Base-by-base conservation (phyloP, 2,329 filamentous ascomycete genomes). In the Penicillium griseofulvum region DNA sequence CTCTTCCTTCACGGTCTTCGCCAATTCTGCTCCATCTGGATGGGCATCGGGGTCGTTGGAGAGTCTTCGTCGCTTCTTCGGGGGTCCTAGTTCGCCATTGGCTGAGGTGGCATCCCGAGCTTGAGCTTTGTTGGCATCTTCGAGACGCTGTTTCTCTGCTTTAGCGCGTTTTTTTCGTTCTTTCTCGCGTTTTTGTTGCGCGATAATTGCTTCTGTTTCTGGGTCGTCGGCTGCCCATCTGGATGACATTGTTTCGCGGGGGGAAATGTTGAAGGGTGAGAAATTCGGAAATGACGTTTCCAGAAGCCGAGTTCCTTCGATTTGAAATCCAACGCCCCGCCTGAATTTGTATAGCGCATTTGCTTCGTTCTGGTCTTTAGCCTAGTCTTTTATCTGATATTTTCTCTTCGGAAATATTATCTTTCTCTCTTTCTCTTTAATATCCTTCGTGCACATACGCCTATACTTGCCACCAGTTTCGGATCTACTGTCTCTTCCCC, bases 181-280 rank as follows among this genome's bases (percentile, higher is more conserved):
- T 76, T 93, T 97, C 71, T 94, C 90, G 59, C 81, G 83, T 74
- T 88, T 93, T 52, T 86, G 81, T 68, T 86, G 85, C 19, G 86
- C 86, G 56, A 75, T 52, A 46, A 90, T 87, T 39, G 87, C 81
- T 41, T 85, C 89, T 22, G 85, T 85, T 71, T 97, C 91, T 64
- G 91, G 90, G 65, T 90, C 89, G 43, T 88, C 86, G 68, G 91
- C 84, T 61, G 89, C 90, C 94, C 94, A 99, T 74, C 93, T 86
- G 48, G 93, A 97, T 70, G 78, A 80, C 85, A 88, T 89, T 59
- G 52, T 52, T 69, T 26, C 37, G 41, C 28, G 46, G 28, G 34
- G 34, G 34, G 34, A 10, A 33, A 29, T 37, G 29, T 45, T 38
- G 19, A 36, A 44, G 49, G 45, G 49, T 28, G 34, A 41, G 44